Percentiles rank a stretch among this genome's conserved stretches.
phyloP scores from a whole-genome alignment of 2,329 filamentous ascomycete genomes.

The Cordyceps cicadae region DNA sequence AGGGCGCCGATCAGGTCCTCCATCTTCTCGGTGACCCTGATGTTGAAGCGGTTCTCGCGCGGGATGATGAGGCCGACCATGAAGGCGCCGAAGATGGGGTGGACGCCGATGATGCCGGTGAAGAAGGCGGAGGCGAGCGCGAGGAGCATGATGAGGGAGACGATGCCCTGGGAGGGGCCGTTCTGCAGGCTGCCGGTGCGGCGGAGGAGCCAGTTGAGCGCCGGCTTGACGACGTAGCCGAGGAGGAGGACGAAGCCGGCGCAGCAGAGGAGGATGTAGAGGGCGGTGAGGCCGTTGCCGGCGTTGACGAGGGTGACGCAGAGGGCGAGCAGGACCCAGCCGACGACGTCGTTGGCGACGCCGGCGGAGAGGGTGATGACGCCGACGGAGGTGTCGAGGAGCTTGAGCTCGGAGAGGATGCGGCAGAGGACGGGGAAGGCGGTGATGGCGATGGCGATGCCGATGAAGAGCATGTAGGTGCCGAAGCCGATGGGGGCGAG shows the following conservation, averaged over 20 bases:
- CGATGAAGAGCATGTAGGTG: slow-evolving; percentile 65
- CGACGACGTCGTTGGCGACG: slow-evolving; percentile 75
- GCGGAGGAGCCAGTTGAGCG: slow-evolving; percentile 65
- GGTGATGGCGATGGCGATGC: slow-evolving; percentile 88
- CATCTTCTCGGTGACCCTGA: slow-evolving; percentile 87
- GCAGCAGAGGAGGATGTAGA: slow-evolving; percentile 74
- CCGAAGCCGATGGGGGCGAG: slow-evolving; percentile 39
- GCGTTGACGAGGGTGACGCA: slow-evolving; percentile 92
- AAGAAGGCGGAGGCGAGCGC: slow-evolving; percentile 77
- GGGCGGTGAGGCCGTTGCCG: slow-evolving; percentile 67
- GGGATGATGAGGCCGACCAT: slow-evolving; percentile 83
- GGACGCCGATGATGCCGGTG: slow-evolving; percentile 81
- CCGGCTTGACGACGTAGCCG: slow-evolving; percentile 61
- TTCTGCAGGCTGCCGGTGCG: slow-evolving; percentile 73
- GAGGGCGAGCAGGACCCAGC: slow-evolving; percentile 83
- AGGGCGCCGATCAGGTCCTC: slow-evolving; percentile 81
- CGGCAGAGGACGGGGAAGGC: slow-evolving; percentile 87
- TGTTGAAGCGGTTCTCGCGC: slow-evolving; percentile 81
- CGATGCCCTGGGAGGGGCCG: slow-evolving; percentile 77
- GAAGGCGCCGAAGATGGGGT: slow-evolving; percentile 92
- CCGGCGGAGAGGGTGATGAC: slow-evolving; percentile 84
- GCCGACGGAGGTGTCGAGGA: slow-evolving; percentile 75
- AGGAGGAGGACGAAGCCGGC: slow-evolving; percentile 71
- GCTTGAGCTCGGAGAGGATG: slow-evolving; percentile 83
- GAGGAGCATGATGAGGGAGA: slow-evolving; percentile 73